Base-by-base conservation (phyloP, 108 stramenopile species). In the Ochromonas danica region DNA sequence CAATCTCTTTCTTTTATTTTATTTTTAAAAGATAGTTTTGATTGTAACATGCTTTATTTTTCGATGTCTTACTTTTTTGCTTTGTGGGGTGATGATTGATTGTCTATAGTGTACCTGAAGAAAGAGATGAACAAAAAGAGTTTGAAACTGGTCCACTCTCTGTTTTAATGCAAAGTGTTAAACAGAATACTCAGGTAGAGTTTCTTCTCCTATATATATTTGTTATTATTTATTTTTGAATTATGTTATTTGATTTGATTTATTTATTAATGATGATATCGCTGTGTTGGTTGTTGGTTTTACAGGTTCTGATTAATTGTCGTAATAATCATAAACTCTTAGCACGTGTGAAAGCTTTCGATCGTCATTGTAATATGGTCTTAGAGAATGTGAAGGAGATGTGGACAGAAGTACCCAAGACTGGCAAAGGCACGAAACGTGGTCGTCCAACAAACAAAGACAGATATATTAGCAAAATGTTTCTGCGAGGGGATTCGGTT, bases 241-340 rank as follows among this genome's bases (percentile, higher is more conserved):
- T 70, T 39, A 70, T 40, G 17, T n/a, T 70, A 22, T n/a, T 70
- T 70, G 22, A 60, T 60, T 60, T 25, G 22, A 22, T 22, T 25
- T 22, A 25, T 60, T 60, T 25, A 22, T 25, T 25, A 25, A 25
- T 60, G 22, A 25, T 60, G 22, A 22, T 22, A 60, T 25, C 57
- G 57, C 25, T 51, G 6, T 14, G 22, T 51, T 75, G 72, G 3
- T 36, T 42, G 17, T 30, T 75, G 6, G 14, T 57, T 28, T 36
- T 39, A 14, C 38, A 75, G 72, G 72, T 78, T 1, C 84, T 99
- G 27, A 89, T 99, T 81, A 98, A 97, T 85, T 92, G 97, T 39
- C 90, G 98, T 60, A 99, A 99, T 85, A 98, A 98, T 85, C 98
- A 99, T 88, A 99, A 99, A 78, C 85, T 98, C 40, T 85, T 99